phyloP scores from a whole-genome alignment of 768 basidiomycete species.

The Nidularia pulvinata region DNA sequence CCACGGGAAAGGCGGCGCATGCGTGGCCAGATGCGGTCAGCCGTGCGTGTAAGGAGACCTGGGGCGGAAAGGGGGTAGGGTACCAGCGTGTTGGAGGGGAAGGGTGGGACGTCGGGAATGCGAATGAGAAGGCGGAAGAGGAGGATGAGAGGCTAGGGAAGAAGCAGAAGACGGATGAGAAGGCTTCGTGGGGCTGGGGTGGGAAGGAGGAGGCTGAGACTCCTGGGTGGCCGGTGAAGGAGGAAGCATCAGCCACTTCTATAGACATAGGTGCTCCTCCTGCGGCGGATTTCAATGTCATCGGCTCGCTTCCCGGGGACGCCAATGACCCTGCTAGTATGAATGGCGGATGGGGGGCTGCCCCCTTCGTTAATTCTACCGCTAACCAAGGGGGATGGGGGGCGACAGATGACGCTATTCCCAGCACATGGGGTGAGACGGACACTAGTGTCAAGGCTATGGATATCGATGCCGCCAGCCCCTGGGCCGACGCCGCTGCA shows the following conservation, averaged over 20 bases:
- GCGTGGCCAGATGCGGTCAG: conserved; percentile 50
- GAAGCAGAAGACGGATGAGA: background rate
- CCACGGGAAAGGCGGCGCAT: conserved; percentile 43
- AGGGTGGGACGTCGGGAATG: conserved; percentile 4
- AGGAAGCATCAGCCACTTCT: too few relatives aligned
- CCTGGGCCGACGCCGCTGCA: too few relatives aligned
- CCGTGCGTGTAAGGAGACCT: conserved; percentile 44
- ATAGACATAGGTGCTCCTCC: too few relatives aligned
- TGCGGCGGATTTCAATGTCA: too few relatives aligned
- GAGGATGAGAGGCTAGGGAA: background rate
- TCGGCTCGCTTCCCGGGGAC: too few relatives aligned
- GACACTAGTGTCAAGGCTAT: too few relatives aligned
- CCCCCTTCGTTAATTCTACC: background rate
- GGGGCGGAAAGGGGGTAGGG: conserved; percentile 43
- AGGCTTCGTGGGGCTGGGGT: too few relatives aligned
- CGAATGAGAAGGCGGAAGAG: background rate
- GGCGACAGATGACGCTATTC: background rate
- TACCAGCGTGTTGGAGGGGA: conserved; percentile 23
- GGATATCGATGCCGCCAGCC: too few relatives aligned
- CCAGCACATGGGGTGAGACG: conserved; percentile 4
- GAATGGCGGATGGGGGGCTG: too few relatives aligned
- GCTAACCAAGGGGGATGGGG: background rate
- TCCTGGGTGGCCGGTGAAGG: too few relatives aligned
- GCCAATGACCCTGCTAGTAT: too few relatives aligned
- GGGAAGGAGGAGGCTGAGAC: too few relatives aligned